Conservation (phyloP, 169 alveolate species). For the Plasmodium vivax region DNA sequence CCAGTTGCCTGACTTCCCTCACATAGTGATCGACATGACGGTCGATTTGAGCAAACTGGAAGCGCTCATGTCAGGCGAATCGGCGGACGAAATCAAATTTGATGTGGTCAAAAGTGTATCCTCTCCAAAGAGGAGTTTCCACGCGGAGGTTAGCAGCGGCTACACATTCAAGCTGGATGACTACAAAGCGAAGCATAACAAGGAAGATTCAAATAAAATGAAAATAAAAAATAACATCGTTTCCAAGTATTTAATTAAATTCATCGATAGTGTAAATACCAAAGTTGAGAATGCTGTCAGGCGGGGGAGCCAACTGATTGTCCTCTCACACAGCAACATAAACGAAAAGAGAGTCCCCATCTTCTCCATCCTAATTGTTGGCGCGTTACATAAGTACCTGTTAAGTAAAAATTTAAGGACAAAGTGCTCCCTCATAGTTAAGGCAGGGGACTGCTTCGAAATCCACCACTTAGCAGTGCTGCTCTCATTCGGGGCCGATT, state of each 20-base stretch:
- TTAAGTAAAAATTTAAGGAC: constrained; percentile 74
- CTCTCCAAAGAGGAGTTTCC: background rate
- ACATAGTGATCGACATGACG: constrained; percentile 64
- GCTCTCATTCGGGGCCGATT: constrained; percentile 85
- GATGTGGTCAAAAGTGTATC: constrained; percentile 9
- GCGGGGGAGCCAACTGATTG: constrained; percentile 39
- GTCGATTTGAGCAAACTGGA: constrained; percentile 27
- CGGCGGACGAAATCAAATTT: background rate
- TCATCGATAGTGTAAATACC: constrained; percentile 59
- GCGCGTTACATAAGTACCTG: constrained; percentile 72
- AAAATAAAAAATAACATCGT: constrained; percentile 11
- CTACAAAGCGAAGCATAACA: background rate
- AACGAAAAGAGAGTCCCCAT: constrained; percentile 54
- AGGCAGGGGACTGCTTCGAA: constrained; percentile 75
- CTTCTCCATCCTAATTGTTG: constrained; percentile 71
- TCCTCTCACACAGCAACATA: constrained; percentile 60
- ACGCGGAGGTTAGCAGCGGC: background rate
- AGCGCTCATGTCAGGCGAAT: constrained; percentile 27
- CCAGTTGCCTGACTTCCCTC: constrained; percentile 71
- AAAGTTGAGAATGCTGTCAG: constrained; percentile 65
- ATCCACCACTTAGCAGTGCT: constrained; percentile 79
- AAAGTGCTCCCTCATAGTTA: constrained; percentile 72
- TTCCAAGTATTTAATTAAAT: constrained; percentile 57
- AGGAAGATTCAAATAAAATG: constrained; percentile 15
- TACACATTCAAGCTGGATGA: constrained; percentile 6